Conservation (phyloP, 2,329 filamentous ascomycete genomes). For the Emergomyces africanus region DNA sequence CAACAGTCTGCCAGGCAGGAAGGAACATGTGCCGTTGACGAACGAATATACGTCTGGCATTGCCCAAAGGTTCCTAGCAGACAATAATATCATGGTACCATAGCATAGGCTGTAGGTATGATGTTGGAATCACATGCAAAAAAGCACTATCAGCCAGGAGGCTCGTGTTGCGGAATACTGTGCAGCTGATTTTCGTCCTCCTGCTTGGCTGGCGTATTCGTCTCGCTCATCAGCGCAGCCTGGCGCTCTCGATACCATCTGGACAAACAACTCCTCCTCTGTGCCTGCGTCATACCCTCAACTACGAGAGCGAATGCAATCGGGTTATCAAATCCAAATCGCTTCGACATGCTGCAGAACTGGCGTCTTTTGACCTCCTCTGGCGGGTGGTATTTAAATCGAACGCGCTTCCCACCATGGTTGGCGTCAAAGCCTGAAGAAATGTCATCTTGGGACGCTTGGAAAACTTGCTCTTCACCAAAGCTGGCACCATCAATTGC, state of each 20-base stretch:
- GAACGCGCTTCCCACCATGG: slow-evolving; percentile 30
- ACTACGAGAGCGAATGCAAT: slow-evolving; percentile 83
- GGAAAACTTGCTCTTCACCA: slow-evolving; percentile 25
- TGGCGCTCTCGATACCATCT: slow-evolving; percentile 62
- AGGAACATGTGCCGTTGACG: background rate
- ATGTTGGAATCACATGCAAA: background rate
- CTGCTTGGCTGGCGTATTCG: background rate
- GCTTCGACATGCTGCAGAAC: slow-evolving; percentile 79
- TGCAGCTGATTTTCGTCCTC: background rate
- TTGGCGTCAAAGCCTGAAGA: slow-evolving; percentile 6
- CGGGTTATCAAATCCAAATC: slow-evolving; percentile 61
- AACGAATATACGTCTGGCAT: background rate
- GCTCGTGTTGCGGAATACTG: background rate
- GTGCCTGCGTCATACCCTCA: slow-evolving; percentile 77
- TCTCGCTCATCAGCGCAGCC: slow-evolving; percentile 21
- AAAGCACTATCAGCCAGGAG: background rate
- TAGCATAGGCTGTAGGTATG: background rate
- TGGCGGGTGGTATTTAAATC: slow-evolving; percentile 58
- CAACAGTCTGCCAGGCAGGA: background rate
- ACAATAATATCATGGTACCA: background rate
- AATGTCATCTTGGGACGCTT: slow-evolving; percentile 12
- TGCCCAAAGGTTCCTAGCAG: background rate
- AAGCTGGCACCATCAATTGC: slow-evolving; percentile 18
- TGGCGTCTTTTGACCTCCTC: slow-evolving; percentile 62
- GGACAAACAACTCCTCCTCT: slow-evolving; percentile 65